Conservation (phyloP, 495 filamentous ascomycete genomes). For the Lepraria neglecta region DNA sequence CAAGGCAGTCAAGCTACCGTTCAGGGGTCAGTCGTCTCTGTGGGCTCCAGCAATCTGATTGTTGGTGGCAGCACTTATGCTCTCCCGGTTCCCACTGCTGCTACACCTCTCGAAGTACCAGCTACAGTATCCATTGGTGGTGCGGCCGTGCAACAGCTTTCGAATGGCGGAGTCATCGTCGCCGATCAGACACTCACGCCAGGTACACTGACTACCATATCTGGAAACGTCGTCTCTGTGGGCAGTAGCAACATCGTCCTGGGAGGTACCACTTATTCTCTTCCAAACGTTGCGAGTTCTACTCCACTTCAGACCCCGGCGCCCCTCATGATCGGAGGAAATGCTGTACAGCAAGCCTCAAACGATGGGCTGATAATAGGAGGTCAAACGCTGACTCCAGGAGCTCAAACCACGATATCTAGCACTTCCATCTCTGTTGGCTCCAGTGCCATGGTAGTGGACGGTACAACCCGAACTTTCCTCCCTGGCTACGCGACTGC, state of each 20-base stretch:
- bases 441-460: background rate
- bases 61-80: background rate
- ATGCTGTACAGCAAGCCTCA: background rate
- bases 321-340: background rate
- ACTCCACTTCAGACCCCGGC: background rate
- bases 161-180: conserved; percentile 3
- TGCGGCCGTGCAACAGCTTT: background rate
- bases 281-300: background rate
- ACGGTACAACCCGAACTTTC: background rate
- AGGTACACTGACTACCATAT: conserved; percentile 22
- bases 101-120: background rate
- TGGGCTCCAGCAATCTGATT: background rate
- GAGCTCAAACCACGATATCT: background rate
- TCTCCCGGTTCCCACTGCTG: background rate
- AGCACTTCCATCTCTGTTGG: background rate
- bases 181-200: conserved; percentile 20
- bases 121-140: background rate
- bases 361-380: background rate
- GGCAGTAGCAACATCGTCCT: conserved; percentile 1
- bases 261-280: conserved; percentile 1
- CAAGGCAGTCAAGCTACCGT: background rate
- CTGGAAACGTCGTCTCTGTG: conserved; percentile 16
- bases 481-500: background rate
- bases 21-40: background rate
- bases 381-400: background rate